Evolutionary conservation across 2,329 filamentous ascomycete species (phyloP).

Genomic region (Clarireedia paspali): DNA sequence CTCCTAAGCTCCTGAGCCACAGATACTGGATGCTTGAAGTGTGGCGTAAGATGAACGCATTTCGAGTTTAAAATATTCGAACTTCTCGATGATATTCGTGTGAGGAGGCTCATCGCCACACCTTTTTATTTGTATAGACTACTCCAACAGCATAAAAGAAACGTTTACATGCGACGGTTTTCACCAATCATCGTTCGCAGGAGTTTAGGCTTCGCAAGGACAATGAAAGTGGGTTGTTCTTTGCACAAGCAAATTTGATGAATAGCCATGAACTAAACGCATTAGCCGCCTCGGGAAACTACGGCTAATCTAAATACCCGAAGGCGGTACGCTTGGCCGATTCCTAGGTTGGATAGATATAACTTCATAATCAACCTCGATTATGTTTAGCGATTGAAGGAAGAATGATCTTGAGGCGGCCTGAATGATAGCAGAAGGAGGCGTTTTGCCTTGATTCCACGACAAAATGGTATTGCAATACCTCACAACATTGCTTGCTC

Average conservation of each 20-base stretch:
- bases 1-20: background rate
- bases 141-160: background rate
- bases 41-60: too few species aligned
- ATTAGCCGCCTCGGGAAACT: background rate
- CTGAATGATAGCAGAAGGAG: conserved; percentile 13
- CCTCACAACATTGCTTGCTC: conserved; percentile 13
- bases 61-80: background rate
- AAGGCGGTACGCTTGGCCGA: background rate
- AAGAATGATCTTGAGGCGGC: conserved; percentile 21
- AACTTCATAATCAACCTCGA: background rate
- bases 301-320: too few species aligned
- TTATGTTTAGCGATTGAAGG: background rate
- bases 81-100: background rate
- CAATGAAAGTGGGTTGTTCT: background rate
- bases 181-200: background rate
- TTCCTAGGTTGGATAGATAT: background rate
- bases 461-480: conserved; percentile 15
- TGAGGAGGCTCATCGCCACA: background rate
- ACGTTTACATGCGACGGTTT: background rate
- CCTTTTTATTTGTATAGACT: background rate
- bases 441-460: conserved; percentile 13
- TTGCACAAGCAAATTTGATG: background rate
- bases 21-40: background rate
- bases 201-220: too few species aligned
- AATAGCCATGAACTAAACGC: background rate